phyloP scores from a whole-genome alignment of 805 yeast genomes.

The Yarrowia deformans region DNA sequence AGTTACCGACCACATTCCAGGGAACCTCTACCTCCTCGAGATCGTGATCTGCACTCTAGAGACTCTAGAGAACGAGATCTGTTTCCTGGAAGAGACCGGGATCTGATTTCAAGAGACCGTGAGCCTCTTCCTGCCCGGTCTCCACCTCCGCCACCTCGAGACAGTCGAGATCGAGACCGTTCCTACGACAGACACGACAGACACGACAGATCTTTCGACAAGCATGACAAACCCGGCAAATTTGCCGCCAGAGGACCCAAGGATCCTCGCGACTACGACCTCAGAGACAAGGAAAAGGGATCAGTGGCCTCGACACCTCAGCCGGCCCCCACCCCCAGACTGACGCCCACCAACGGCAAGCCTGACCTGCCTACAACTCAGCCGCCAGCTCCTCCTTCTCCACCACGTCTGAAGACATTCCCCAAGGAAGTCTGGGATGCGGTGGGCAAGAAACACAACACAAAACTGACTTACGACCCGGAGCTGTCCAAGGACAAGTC shows the following conservation, averaged over 20 bases:
- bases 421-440: constrained; percentile 27
- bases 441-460: constrained; percentile 45
- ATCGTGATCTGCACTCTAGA: not conserved
- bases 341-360: constrained; percentile 27
- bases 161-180: not conserved
- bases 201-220: constrained; percentile 8
- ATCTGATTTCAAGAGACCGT: not conserved
- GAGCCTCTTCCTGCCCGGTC: not conserved
- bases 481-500: constrained; percentile 56
- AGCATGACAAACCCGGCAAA: not conserved
- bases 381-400: constrained; percentile 33
- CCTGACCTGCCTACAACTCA: constrained; percentile 28
- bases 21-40: not conserved
- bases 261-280: too few relatives aligned
- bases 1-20: not conserved
- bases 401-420: constrained; percentile 7
- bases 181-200: constrained; percentile 6
- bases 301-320: constrained; percentile 6
- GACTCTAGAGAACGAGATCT: not conserved
- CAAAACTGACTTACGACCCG: constrained; percentile 58
- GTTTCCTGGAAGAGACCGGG: not conserved
- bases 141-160: constrained; percentile 7
- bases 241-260: too few relatives aligned
- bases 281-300: not conserved
- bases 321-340: constrained; percentile 27